Evolutionary conservation across 2,329 filamentous ascomycete genomes (phyloP).

Genomic region (Exophiala spinifera): DNA sequence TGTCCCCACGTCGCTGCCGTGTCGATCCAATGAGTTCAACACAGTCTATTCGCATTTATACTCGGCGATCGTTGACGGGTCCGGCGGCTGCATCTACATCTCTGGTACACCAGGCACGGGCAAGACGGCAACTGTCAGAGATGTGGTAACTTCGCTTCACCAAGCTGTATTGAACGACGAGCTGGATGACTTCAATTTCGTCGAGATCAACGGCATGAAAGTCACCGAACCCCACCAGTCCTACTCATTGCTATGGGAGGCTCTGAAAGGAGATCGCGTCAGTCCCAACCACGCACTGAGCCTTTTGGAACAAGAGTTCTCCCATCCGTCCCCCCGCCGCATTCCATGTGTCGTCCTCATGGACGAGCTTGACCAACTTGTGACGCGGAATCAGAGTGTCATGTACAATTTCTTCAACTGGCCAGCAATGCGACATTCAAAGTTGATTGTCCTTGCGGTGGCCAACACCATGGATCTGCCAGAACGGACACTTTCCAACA

Average conservation of each 20-base stretch:
- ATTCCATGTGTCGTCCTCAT: constrained; percentile 96
- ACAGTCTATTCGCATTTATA: constrained; percentile 92
- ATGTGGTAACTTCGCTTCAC: constrained; percentile 86
- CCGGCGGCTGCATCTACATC: constrained; percentile 96
- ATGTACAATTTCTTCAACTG: constrained; percentile 99
- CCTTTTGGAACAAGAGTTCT: constrained; percentile 88
- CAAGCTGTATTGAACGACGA: constrained; percentile 85
- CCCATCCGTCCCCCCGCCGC: constrained; percentile 78
- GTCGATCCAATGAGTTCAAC: constrained; percentile 86
- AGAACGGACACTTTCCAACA: constrained; percentile 93
- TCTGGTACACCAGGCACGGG: constrained; percentile 97
- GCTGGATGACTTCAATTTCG: constrained; percentile 96
- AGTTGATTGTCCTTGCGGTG: constrained; percentile 92
- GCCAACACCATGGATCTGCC: constrained; percentile 99
- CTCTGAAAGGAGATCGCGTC: constrained; percentile 86
- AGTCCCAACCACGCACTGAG: constrained; percentile 88
- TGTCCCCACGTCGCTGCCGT: constrained; percentile 83
- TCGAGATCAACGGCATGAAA: constrained; percentile 99
- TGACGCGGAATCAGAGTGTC: constrained; percentile 97
- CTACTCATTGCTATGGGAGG: constrained; percentile 93
- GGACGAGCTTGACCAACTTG: constrained; percentile 96
- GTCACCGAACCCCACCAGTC: constrained; percentile 97
- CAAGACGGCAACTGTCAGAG: constrained; percentile 94
- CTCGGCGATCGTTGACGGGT: constrained; percentile 87
- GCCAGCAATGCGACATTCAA: constrained; percentile 86